Percentiles rank a stretch among this genome's conserved stretches.
phyloP scores from a whole-genome alignment of 345 rosid genomes.

The thale cress (Arabidopsis thaliana) region TAIR10.1 NC_003070.9:5199501-5200000 shows the following conservation, averaged over 20 bases:
- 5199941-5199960: constrained; percentile 1
- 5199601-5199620: constrained; percentile 62
- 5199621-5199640: constrained; percentile 56
- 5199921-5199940: background rate
- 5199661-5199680: constrained; percentile 54
- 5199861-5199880: constrained; percentile 68
- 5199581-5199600: constrained; percentile 56
- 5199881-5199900: constrained; percentile 86
- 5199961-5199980: constrained; percentile 34
- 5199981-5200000: constrained; percentile 35
- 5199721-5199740: constrained; percentile 85
- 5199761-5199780: background rate
- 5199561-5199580: constrained; percentile 9
- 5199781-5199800: background rate
- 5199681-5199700: constrained; percentile 99
- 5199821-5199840: constrained; percentile 47
- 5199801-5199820: background rate
- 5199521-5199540: constrained; percentile 7
- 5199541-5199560: background rate
- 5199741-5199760: constrained; percentile 96
- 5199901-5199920: constrained; percentile 65
- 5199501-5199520: background rate
- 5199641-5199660: constrained; percentile 66
- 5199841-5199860: constrained; percentile 98
- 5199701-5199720: constrained; percentile 97